Conservation (phyloP, 352 stramenopile species). For the Phytopythium delawarense region DNA sequence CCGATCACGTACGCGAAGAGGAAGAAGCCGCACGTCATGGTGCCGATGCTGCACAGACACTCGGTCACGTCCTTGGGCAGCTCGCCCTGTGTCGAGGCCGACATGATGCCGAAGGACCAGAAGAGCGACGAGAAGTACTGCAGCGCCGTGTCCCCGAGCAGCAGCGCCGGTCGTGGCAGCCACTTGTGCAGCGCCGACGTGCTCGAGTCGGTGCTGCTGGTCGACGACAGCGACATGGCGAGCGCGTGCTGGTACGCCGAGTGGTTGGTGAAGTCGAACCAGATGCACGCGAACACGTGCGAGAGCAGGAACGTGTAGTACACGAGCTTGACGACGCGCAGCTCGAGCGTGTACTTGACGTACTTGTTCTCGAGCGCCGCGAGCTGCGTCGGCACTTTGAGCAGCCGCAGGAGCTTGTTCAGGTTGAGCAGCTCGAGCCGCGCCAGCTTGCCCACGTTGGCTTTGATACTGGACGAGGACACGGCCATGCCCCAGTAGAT, state of each 20-base stretch:
- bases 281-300: conserved; percentile 55
- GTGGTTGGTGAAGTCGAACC: conserved; percentile 45
- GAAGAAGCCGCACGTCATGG: conserved; percentile 65
- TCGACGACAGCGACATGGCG: neutral
- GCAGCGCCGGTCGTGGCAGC: conserved; percentile 26
- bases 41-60: conserved; percentile 49
- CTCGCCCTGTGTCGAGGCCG: conserved; percentile 43
- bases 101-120: conserved; percentile 71
- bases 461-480: neutral
- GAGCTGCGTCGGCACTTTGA: conserved; percentile 59
- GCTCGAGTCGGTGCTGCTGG: neutral
- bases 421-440: conserved; percentile 51
- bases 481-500: conserved; percentile 34
- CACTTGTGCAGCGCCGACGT: conserved; percentile 14
- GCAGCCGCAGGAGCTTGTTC: conserved; percentile 54
- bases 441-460: neutral
- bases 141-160: conserved; percentile 20
- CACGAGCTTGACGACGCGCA: conserved; percentile 68
- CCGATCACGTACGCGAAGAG: conserved; percentile 72
- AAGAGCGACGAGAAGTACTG: conserved; percentile 66
- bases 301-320: conserved; percentile 69
- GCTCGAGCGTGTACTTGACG: conserved; percentile 52
- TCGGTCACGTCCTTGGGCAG: conserved; percentile 45
- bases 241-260: conserved; percentile 3
- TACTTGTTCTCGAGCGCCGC: conserved; percentile 53